Evolutionary conservation across 345 rosid genomes (phyloP).

Genomic region (Durio zibethinus): DNA sequence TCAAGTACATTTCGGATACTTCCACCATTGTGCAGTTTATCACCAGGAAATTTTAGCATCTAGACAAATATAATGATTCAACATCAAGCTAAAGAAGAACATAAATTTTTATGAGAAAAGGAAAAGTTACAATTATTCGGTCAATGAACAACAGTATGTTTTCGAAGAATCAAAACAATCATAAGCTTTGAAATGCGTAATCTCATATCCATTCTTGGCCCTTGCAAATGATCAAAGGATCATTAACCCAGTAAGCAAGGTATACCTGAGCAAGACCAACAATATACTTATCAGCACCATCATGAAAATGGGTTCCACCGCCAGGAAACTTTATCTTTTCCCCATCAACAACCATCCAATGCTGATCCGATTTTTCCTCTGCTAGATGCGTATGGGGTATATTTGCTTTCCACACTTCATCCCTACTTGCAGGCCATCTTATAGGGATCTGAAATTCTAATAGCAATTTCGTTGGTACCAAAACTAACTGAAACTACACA

Average conservation of each 20-base stretch:
- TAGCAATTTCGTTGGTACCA: conserved; percentile 32
- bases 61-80: conserved; percentile 30
- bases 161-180: neutral
- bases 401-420: conserved; percentile 96
- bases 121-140: neutral
- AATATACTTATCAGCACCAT: conserved; percentile 96
- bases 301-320: conserved; percentile 96
- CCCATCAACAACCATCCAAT: conserved; percentile 96
- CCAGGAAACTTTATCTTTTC: conserved; percentile 97
- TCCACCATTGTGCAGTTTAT: conserved; percentile 83
- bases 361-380: conserved; percentile 93
- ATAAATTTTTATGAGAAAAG: neutral
- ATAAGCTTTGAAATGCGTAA: neutral
- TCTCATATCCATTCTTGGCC: neutral
- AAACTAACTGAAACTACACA: conserved; percentile 25
- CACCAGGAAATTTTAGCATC: conserved; percentile 95
- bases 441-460: conserved; percentile 82
- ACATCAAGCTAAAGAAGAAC: conserved; percentile 6
- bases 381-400: conserved; percentile 98
- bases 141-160: neutral
- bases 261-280: conserved; percentile 75
- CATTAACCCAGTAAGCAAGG: neutral
- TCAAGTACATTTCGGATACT: conserved; percentile 83
- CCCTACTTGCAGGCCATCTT: conserved; percentile 94
- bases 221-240: neutral